Base-by-base conservation (phyloP, 305 asterid genomes). In the Fraxinus sp. region DNA sequence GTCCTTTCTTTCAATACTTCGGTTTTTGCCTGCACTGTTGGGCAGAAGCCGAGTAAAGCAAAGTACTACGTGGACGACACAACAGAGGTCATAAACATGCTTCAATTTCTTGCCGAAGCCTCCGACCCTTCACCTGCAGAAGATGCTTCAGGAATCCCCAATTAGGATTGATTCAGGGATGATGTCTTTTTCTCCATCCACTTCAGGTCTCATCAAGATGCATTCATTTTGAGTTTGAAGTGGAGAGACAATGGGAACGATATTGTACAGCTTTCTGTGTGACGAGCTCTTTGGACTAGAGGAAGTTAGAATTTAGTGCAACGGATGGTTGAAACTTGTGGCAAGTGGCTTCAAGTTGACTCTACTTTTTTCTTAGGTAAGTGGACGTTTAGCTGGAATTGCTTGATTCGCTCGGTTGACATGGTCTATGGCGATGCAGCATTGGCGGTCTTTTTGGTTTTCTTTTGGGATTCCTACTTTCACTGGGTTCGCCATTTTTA, bases 11-110 rank as follows among this genome's bases (percentile, higher is more conserved):
- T 82, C 39, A 81, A 74, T 32, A 26, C 87, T 5, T 84, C 82
- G 2, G 83, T 88, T 30, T 88, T 84, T 77, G 91, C 90, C 41
- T 88, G 90, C 80, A 87, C 91, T 0, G 91, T 89, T 55, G 91
- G 88, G 24, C 90, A 89, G 83, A 89, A 87, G 78, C 91, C 91
- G 36, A 89, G 91, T 76, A 89, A 89, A 78, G 91, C 91, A 10
- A 84, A 81, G 66, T 84, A 84, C 70, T 84, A 84, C 46, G 81
- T 84, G 46, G 87, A 84, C 59, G 87, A 84, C 85, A 81, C 87
- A 18, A 41, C 62, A 4, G 87, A 84, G 74, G 87, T 84, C 36
- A 57, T 82, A 71, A 57, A 26, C 77, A 78, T 81, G 84, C 87
- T 84, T 30, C 74, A 81, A 77, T 76, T 82, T 71, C 87, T 84